Evolutionary conservation across 2,329 filamentous ascomycete genomes (phyloP), one percentile per base, ranked within the genome.

Genomic region (Bipolaris oryzae): DNA sequence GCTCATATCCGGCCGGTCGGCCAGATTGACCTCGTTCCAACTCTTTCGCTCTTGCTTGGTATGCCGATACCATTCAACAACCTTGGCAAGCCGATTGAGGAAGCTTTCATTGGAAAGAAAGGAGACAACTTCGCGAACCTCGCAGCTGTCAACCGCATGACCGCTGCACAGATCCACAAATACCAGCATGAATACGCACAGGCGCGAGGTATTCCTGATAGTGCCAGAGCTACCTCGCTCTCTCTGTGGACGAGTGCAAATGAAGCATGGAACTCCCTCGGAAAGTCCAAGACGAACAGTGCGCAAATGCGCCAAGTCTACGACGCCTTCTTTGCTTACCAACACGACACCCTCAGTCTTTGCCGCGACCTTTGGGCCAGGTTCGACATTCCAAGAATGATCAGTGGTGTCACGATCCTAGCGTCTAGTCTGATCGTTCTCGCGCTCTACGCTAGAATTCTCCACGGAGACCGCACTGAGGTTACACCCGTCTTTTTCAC

Each of bases 21-120:
- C 57, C 95, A 99, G 77, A 99, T 99, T 63, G 95, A 99, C 74
- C 84, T 99, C 11, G 95, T 99, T 2, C 94, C 95, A 4, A 99
- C 95, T 0, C 78, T 99, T 28, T 88, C 94, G 0, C 81, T 99
- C 34, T 83, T 99, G 0, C 81, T 99, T 1, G 95, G 95, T 7
- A 84, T 97, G 58, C 94, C 95, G 0, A 93, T 99, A 58, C 95
- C 95, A 0, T 99, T 92, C 80, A 99, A 98, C 75, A 99, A 95
- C 72, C 84, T 99, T 6, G 95, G 95, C 48, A 87, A 85, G 6
- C 95, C 95, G 0, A 97, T 99, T 60, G 91, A 96, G 64, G 95
- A 99, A 76, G 93, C 92, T 2, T 99, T 99, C 76, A 83, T 89
- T 16, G 90, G 91, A 1, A 76, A 79, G 1, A 82, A 84, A 20